These are phyloP conservation scores for Papiliotrema nemorosa DNA, from an alignment of 1,284 basidiomycete genomes.

Conservation along the genomic window DNA sequence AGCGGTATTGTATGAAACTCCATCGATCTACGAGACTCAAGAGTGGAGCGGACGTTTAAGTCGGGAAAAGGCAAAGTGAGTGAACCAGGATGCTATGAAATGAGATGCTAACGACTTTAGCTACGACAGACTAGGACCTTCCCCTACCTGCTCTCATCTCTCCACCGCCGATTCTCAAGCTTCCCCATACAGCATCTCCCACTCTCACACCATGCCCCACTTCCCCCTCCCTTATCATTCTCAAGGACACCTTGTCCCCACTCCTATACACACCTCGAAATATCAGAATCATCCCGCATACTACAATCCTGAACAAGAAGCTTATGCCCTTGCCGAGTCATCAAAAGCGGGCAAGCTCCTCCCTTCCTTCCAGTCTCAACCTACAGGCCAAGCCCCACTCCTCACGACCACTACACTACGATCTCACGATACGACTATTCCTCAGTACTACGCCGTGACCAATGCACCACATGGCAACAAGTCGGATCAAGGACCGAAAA, in stretches of 20 bases:
- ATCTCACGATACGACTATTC: constrained; percentile 27
- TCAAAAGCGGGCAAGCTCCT: background rate
- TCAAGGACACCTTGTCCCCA: background rate
- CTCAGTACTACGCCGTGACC: constrained; percentile 26
- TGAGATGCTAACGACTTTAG: constrained; percentile 2
- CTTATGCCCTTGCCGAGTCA: constrained; percentile 5
- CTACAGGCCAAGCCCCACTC: constrained; percentile 10
- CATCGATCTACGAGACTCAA: background rate
- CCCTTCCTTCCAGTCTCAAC: background rate
- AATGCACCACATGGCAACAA: constrained; percentile 11
- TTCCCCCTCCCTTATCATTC: background rate
- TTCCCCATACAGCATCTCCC: constrained; percentile 15
- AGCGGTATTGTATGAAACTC: constrained; percentile 1
- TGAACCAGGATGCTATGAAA: background rate
- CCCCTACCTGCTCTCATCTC: constrained; percentile 23
- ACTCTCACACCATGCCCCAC: constrained; percentile 7
- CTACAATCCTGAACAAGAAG: background rate
- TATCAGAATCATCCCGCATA: background rate
- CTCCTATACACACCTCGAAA: background rate
- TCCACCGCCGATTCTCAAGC: constrained; percentile 10
- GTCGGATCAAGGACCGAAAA: background rate
- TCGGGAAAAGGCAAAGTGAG: background rate
- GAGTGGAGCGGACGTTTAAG: background rate
- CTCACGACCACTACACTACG: constrained; percentile 20
- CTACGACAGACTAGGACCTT: constrained; percentile 12